Base-by-base conservation (phyloP, 495 filamentous ascomycete genomes). In the Filosporella fistucella region DNA sequence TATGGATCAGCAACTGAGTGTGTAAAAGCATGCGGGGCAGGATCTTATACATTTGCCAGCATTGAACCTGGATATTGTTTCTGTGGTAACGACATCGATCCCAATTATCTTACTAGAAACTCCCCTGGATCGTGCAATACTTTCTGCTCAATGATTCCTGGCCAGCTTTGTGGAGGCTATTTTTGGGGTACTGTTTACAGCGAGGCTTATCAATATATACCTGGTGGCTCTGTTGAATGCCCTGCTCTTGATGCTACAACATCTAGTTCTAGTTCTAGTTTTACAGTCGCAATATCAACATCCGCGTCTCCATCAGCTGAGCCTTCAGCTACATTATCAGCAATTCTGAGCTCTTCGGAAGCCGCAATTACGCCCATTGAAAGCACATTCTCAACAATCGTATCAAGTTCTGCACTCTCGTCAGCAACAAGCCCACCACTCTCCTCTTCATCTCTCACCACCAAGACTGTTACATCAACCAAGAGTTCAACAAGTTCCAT, bases 121-220 rank as follows among this genome's bases (percentile, higher is more conserved):
- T 16, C 42, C 4, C 18, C 42, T n/a, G n/a, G n/a, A 17, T 8
- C 8, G 42, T 44, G 42, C 42, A 32, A 44, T 28, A 7, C 33
- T 9, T 32, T 44, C 3, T 44, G 42, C 26, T 36, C 33, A 8
- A 16, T 24, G 1, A 28, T 16, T 9, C n/a, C n/a, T n/a, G 22
- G 33, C 42, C 8, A 6, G 2, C 24, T 44, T 44, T 44, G 42
- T 32, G 42, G 42, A 16, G 42, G 42, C 2, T 44, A 17, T 18
- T 24, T 32, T 44, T 24, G 42, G 4, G 33, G 24, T 3, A 18
- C n/a, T 18, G 14, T 28, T 20, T 44, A 44, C n/a, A 33, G 42
- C 22, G 42, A 33, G 25, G 42, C 13, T 2, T 36, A 44, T 13
- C 2, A 5, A 5, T 44, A 44, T 28, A 44, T 20, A 16, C 3